Percentiles rank a stretch among this genome's conserved stretches.
These are phyloP conservation scores for Calonectria ilicicola DNA, from an alignment of 2,329 filamentous ascomycete genomes.

Conservation along the genomic window DNA sequence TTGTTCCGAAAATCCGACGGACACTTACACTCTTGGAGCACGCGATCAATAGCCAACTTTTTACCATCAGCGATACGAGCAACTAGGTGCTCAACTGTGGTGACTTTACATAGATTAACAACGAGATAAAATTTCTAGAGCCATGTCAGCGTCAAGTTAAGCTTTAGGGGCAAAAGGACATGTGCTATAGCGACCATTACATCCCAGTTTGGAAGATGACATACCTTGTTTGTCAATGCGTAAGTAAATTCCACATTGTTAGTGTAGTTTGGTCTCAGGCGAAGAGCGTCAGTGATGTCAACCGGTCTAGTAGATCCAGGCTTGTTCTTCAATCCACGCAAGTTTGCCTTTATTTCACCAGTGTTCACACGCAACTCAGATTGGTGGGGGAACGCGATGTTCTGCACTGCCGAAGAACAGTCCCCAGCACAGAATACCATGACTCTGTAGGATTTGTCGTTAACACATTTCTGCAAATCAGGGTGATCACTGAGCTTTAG, in stretches of 20 bases:
- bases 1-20: conserved; percentile 22
- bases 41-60: conserved; percentile 82
- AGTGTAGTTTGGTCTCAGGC: conserved; percentile 75
- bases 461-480: conserved; percentile 65
- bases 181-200: conserved; percentile 14
- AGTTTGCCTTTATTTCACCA: conserved; percentile 90
- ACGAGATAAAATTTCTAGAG: conserved; percentile 78
- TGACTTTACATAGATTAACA: conserved; percentile 80
- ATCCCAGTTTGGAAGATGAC: conserved; percentile 24
- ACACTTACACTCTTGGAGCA: conserved; percentile 83
- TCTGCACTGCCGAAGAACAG: conserved; percentile 69
- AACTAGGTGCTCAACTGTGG: conserved; percentile 79
- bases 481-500: conserved; percentile 64
- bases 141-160: conserved; percentile 28
- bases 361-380: conserved; percentile 92
- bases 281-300: conserved; percentile 85
- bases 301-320: conserved; percentile 93
- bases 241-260: conserved; percentile 91
- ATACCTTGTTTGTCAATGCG: conserved; percentile 87
- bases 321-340: conserved; percentile 95
- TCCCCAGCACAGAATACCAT: conserved; percentile 88
- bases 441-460: conserved; percentile 74
- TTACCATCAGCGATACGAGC: conserved; percentile 73
- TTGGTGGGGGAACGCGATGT: conserved; percentile 91
- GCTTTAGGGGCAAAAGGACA: conserved; percentile 19